These are phyloP conservation scores for Trichoderma asperelloides DNA, from an alignment of 495 filamentous ascomycete species.

Conservation along the genomic window DNA sequence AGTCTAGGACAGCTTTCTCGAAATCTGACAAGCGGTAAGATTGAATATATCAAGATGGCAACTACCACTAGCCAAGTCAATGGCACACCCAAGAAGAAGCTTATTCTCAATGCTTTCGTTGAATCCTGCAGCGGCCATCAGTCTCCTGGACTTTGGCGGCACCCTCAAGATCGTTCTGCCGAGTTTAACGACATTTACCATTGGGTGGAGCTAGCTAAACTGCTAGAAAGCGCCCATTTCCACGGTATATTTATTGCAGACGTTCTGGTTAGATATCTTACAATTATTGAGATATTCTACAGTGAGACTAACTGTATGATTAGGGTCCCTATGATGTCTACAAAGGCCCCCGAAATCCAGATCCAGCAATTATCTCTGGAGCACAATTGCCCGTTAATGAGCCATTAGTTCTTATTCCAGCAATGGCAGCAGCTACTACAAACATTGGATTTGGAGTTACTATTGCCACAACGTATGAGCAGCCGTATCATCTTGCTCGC, in stretches of 20 bases:
- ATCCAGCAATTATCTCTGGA: conserved; percentile 25
- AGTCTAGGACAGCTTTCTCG: neutral
- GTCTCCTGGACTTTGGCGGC: conserved; percentile 54
- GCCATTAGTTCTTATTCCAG: conserved; percentile 43
- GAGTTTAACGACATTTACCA: conserved; percentile 45
- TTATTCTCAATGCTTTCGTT: conserved; percentile 59
- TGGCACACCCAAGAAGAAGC: conserved; percentile 40
- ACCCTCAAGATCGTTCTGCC: conserved; percentile 44
- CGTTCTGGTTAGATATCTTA: conserved; percentile 33
- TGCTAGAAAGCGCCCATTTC: conserved; percentile 50
- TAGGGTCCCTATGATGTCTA: conserved; percentile 57
- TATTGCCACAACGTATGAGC: conserved; percentile 48
- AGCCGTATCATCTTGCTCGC: conserved; percentile 49
- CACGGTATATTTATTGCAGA: conserved; percentile 58
- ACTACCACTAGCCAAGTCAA: neutral
- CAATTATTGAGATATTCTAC: conserved; percentile 24
- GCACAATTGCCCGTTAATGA: conserved; percentile 52
- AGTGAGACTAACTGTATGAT: neutral
- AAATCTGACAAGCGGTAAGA: neutral
- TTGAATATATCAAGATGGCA: neutral
- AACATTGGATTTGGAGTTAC: conserved; percentile 46
- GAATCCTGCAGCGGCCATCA: conserved; percentile 53
- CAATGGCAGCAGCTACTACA: conserved; percentile 50
- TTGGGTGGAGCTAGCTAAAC: conserved; percentile 48
- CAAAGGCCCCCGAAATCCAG: conserved; percentile 46